phyloP scores from a whole-genome alignment of 176 grass and related monocot genomes.

The Secale cereale region DNA sequence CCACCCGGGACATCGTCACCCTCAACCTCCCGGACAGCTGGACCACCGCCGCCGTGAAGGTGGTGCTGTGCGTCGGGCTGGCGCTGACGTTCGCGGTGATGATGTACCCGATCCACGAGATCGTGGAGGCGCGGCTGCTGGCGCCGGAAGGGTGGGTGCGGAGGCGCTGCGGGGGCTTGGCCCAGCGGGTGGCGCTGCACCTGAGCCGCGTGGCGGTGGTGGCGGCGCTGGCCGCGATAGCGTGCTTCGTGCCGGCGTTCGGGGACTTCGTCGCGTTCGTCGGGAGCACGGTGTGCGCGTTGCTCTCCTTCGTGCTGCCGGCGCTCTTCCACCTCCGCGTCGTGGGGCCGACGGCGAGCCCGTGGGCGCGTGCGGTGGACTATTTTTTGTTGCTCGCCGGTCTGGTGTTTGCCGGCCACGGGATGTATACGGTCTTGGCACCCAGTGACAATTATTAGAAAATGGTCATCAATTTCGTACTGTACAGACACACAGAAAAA shows the following conservation, averaged over 20 bases:
- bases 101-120: slow-evolving; percentile 97
- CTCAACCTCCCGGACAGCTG: slow-evolving; percentile 69
- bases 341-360: slow-evolving; percentile 28
- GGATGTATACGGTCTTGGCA: slow-evolving; percentile 37
- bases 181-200: slow-evolving; percentile 41
- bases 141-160: slow-evolving; percentile 38
- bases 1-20: slow-evolving; percentile 78
- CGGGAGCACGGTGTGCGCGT: slow-evolving; percentile 79
- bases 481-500: neutral
- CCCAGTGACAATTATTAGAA: neutral
- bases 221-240: slow-evolving; percentile 44
- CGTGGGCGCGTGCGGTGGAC: slow-evolving; percentile 43
- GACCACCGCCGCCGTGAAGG: slow-evolving; percentile 72
- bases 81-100: slow-evolving; percentile 81
- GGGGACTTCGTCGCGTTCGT: slow-evolving; percentile 70
- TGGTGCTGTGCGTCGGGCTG: slow-evolving; percentile 69
- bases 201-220: slow-evolving; percentile 57
- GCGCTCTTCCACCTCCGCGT: slow-evolving; percentile 74
- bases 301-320: slow-evolving; percentile 87
- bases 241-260: slow-evolving; percentile 84
- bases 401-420: slow-evolving; percentile 53
- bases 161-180: neutral
- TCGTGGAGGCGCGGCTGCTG: slow-evolving; percentile 62
- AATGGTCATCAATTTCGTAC: neutral
- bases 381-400: slow-evolving; percentile 59